Evolutionary conservation across 345 rosid species (phyloP), one percentile per base, ranked within the genome.

Genomic region (Mercurialis annua): DNA sequence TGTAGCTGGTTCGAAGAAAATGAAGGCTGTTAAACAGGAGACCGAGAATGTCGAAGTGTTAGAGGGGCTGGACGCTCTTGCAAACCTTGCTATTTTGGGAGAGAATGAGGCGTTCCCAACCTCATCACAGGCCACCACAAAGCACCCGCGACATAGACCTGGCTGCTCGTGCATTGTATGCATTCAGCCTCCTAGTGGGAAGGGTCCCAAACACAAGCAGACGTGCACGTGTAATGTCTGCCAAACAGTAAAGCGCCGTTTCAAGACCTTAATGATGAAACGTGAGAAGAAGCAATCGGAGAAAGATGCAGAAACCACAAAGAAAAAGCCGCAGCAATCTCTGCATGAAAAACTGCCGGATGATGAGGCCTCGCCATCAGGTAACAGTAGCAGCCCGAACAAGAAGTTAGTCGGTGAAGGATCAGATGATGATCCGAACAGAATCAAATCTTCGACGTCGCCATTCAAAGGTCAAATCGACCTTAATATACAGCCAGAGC

Each of bases 141-240:
- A 84, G 81, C 99, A 94, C 62, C 98, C 98, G 14, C 85, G 98
- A 26, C 99, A 92, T 73, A 88, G 86, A 81, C 88, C 75, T 52
- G 99, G 92, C 69, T 94, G 99, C 84, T 72, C 88, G 10, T 94
- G 99, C 81, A 94, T 91, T 54, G 90, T 94, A 48, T 94, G 98
- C 81, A 83, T 90, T 69, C 99, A 90, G 70, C 92, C 95, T 17
- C 97, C 99, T 36, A 91, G 99, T 66, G 97, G 98, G 60, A 75
- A 73, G 71, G 94, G 92, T 56, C 92, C 92, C 40, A 94, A 87
- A 73, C 97, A 94, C 81, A 83, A 87, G 74, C 90, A 65, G 72
- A 44, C 86, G 40, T 94, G 99, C 74, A 82, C 83, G 10, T 94
- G 97, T 69, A 84, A 74, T 34, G 92, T 94, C 61, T 94, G 97